Percentiles rank a stretch among this genome's conserved stretches.
These are phyloP conservation scores for Periconia sp. DNA, from an alignment of 2,329 filamentous ascomycete species.

Conservation along the genomic window DNA sequence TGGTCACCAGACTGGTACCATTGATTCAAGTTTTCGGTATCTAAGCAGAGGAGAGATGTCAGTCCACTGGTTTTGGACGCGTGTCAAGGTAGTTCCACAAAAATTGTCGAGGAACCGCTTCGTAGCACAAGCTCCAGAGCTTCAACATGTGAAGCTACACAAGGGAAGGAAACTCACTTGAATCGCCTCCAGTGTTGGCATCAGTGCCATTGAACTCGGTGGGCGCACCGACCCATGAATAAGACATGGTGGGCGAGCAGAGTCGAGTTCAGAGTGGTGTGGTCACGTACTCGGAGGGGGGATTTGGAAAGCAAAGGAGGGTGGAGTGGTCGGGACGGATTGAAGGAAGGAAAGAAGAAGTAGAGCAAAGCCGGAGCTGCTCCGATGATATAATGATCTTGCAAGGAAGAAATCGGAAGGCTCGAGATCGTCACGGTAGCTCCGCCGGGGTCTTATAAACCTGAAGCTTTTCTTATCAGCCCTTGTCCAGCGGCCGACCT, in stretches of 20 bases:
- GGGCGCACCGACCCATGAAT: constrained; percentile 55
- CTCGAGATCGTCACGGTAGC: constrained; percentile 36
- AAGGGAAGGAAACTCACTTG: constrained; percentile 64
- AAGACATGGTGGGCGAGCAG: constrained; percentile 53
- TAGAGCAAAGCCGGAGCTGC: constrained; percentile 25
- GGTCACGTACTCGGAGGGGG: constrained; percentile 11
- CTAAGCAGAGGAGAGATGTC: constrained; percentile 53
- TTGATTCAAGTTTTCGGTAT: constrained; percentile 88
- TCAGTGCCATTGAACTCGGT: constrained; percentile 61
- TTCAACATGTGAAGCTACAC: constrained; percentile 27
- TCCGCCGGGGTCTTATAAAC: constrained; percentile 41
- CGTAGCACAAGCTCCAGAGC: no score
- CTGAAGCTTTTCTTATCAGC: constrained; percentile 44
- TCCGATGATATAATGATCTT: constrained; percentile 39
- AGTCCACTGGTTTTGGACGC: constrained; percentile 6
- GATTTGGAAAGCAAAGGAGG: constrained; percentile 13
- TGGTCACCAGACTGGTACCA: constrained; percentile 92
- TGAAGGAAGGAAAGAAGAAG: constrained; percentile 16
- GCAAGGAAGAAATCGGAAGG: constrained; percentile 38
- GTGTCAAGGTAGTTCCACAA: no score
- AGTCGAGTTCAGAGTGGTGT: no score
- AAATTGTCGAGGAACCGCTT: no score
- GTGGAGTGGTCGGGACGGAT: constrained; percentile 17
- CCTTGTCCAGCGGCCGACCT: constrained; percentile 40
- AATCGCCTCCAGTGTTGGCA: constrained; percentile 73